Conservation (phyloP, 1,284 basidiomycete genomes). For the Cutaneotrichosporon sp. region DNA sequence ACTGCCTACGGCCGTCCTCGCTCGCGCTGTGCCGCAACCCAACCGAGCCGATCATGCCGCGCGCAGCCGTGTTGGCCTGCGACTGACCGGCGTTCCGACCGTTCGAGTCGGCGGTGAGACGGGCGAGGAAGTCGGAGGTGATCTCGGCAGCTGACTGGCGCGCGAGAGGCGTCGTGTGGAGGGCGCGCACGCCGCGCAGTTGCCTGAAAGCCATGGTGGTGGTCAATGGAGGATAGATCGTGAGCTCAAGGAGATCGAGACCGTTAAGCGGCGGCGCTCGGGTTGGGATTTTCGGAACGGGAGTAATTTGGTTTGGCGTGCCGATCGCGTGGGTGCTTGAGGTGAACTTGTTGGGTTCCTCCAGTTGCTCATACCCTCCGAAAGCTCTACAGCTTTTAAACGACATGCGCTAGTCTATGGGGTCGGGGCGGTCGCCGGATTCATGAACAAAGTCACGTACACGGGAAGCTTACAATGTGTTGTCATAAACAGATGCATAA, state of each 20-base stretch:
- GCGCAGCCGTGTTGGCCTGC: conserved; percentile 14
- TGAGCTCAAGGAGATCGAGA: neutral
- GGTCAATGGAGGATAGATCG: neutral
- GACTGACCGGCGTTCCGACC: conserved; percentile 3
- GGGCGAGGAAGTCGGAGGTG: conserved; percentile 27
- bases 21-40: conserved; percentile 14
- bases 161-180: conserved; percentile 9
- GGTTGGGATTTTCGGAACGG: conserved; percentile 6
- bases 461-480: no score
- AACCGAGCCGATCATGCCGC: conserved; percentile 24
- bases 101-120: conserved; percentile 11
- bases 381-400: no score
- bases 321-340: neutral
- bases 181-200: conserved; percentile 1
- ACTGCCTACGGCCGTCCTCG: conserved; percentile 13
- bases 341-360: neutral
- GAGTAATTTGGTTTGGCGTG: neutral
- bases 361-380: neutral
- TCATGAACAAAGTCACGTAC: no score
- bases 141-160: conserved; percentile 16
- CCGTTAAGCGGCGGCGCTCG: neutral
- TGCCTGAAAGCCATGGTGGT: neutral
- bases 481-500: no score
- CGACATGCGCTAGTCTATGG: no score
- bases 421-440: no score